Evolutionary conservation across 306 rosid genomes (phyloP).

Genomic region (Biancaea sappan): DNA sequence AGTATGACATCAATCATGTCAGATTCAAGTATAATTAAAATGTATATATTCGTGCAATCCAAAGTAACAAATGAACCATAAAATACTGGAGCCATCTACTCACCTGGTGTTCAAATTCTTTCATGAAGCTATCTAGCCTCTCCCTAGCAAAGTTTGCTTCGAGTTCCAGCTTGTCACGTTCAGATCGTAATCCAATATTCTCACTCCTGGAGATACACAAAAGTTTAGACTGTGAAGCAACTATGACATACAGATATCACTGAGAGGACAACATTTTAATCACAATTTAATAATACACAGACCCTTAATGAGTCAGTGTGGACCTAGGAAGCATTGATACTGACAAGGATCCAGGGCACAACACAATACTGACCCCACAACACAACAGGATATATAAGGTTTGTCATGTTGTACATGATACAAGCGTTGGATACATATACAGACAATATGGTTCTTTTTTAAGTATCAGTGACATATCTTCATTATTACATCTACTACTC

Average conservation of each 20-base stretch:
- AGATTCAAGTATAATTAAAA: slow-evolving; percentile 8
- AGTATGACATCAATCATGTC: slow-evolving; percentile 28
- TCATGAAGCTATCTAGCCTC: slow-evolving; percentile 68
- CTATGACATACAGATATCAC: not conserved
- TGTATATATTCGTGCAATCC: slow-evolving; percentile 16
- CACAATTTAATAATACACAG: not conserved
- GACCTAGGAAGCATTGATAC: not conserved
- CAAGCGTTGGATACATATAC: not conserved
- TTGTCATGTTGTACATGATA: not conserved
- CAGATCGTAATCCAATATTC: slow-evolving; percentile 63
- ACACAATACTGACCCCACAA: not conserved
- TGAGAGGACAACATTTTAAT: not conserved
- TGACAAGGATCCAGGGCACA: not conserved
- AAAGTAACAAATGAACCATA: slow-evolving; percentile 5
- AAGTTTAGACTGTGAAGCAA: not conserved
- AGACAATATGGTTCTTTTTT: not conserved
- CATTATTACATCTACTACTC: not conserved
- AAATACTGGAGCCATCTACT: slow-evolving; percentile 15
- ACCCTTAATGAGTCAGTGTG: not conserved
- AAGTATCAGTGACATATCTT: not conserved
- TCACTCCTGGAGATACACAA: slow-evolving; percentile 57
- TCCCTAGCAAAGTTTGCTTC: slow-evolving; percentile 80
- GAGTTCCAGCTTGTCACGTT: slow-evolving; percentile 69
- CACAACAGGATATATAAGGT: not conserved
- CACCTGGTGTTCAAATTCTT: slow-evolving; percentile 86